Conservation (phyloP, 495 filamentous ascomycete species). For the Talaromyces nanjingensis region DNA sequence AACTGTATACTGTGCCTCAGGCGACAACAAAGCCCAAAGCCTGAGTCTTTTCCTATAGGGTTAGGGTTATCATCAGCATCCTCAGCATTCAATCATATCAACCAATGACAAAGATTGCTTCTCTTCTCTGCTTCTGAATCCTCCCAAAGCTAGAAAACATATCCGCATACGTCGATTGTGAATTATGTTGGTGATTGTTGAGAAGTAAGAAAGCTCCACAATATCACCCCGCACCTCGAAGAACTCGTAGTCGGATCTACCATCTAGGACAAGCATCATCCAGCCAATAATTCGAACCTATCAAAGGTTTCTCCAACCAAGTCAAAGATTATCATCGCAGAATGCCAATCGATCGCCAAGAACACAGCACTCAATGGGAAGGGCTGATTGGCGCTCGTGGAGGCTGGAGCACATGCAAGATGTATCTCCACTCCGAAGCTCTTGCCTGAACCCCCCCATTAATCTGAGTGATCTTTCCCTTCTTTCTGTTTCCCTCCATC, state of each 20-base stretch:
- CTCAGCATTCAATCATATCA: too few relatives aligned
- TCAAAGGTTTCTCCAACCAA: neutral
- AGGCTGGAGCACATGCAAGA: neutral
- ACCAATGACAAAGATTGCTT: too few relatives aligned
- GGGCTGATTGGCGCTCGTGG: constrained; percentile 2
- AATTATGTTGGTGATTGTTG: neutral
- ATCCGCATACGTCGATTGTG: neutral
- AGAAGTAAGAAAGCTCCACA: neutral
- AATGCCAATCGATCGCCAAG: neutral
- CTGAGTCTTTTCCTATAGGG: neutral
- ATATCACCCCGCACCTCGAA: neutral
- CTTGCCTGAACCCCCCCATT: neutral
- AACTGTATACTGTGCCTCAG: too few relatives aligned
- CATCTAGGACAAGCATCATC: neutral
- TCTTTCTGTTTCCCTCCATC: neutral
- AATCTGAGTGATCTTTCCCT: neutral
- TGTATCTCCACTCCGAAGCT: constrained; percentile 5
- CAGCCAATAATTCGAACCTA: neutral
- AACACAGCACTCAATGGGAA: neutral
- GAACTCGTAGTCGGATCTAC: neutral
- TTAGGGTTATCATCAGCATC: neutral
- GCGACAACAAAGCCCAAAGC: too few relatives aligned
- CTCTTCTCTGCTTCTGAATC: too few relatives aligned
- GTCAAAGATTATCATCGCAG: neutral
- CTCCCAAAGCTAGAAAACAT: neutral